phyloP scores from a whole-genome alignment of 495 filamentous ascomycete genomes.

The Penicillium coffeae region DNA sequence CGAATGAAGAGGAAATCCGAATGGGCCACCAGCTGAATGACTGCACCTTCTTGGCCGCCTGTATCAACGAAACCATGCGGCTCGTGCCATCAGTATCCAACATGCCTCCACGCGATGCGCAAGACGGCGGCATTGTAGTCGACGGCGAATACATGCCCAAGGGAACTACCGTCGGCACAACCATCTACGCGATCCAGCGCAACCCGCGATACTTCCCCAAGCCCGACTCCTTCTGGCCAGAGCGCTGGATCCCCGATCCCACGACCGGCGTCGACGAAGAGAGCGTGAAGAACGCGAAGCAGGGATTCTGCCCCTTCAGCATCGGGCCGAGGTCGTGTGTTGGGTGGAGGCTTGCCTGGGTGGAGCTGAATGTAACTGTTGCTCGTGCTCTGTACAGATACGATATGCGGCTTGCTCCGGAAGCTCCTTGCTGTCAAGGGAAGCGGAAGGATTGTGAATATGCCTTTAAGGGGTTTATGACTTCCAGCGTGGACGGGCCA shows the following conservation, averaged over 20 bases:
- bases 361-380: constrained; percentile 36
- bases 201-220: constrained; percentile 50
- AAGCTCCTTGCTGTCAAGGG: constrained; percentile 8
- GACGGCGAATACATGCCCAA: constrained; percentile 52
- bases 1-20: constrained; percentile 48
- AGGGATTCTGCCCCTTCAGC: constrained; percentile 55
- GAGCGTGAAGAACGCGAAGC: constrained; percentile 4
- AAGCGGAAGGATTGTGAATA: constrained; percentile 7
- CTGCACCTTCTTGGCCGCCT: constrained; percentile 32
- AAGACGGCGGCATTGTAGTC: constrained; percentile 56
- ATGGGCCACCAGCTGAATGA: constrained; percentile 38
- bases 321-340: constrained; percentile 56
- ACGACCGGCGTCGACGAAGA: constrained; percentile 1
- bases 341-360: constrained; percentile 54
- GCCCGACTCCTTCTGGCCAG: constrained; percentile 50
- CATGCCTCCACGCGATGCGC: constrained; percentile 58
- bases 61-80: constrained; percentile 72
- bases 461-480: constrained; percentile 6
- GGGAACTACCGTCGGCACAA: constrained; percentile 52
- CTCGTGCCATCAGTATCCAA: constrained; percentile 62
- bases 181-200: constrained; percentile 56
- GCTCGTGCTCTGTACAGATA: constrained; percentile 14
- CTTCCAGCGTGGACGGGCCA: constrained; percentile 8
- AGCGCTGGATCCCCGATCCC: constrained; percentile 51
- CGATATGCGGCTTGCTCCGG: constrained; percentile 18